Evolutionary conservation across 345 rosid genomes (phyloP).

Genomic region (Hibiscus mutabilis): DNA sequence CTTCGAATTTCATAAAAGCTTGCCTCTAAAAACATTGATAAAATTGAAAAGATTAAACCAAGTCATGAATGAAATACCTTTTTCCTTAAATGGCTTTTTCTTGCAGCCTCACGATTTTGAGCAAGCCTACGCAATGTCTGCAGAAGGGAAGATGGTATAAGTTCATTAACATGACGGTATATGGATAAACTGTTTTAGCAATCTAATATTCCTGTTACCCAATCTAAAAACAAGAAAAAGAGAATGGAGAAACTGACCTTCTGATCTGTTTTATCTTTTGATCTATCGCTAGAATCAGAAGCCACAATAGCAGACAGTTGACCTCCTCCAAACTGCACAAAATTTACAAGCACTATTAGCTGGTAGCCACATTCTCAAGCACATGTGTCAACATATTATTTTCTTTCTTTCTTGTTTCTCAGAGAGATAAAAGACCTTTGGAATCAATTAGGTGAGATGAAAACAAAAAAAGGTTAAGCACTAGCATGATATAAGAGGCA

Average conservation of each 20-base stretch:
- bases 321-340: conserved; percentile 62
- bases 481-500: conserved; percentile 9
- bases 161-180: neutral
- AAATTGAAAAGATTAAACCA: neutral
- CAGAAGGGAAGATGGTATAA: neutral
- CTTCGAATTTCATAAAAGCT: neutral
- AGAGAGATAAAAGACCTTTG: neutral
- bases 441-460: too few relatives aligned
- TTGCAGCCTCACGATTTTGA: conserved; percentile 98
- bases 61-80: conserved; percentile 39
- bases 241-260: conserved; percentile 38
- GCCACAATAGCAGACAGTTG: conserved; percentile 35
- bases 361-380: neutral
- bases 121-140: conserved; percentile 96
- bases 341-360: neutral
- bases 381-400: neutral
- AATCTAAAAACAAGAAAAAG: neutral
- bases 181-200: neutral
- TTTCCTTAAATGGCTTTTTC: conserved; percentile 91
- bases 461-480: neutral
- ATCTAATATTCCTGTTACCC: neutral
- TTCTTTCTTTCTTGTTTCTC: neutral
- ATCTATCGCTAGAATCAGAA: conserved; percentile 85
- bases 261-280: conserved; percentile 82
- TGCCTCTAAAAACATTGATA: neutral